These are phyloP conservation scores for Filobasidium wieringae DNA, from an alignment of 768 basidiomycete species.

Conservation along the genomic window DNA sequence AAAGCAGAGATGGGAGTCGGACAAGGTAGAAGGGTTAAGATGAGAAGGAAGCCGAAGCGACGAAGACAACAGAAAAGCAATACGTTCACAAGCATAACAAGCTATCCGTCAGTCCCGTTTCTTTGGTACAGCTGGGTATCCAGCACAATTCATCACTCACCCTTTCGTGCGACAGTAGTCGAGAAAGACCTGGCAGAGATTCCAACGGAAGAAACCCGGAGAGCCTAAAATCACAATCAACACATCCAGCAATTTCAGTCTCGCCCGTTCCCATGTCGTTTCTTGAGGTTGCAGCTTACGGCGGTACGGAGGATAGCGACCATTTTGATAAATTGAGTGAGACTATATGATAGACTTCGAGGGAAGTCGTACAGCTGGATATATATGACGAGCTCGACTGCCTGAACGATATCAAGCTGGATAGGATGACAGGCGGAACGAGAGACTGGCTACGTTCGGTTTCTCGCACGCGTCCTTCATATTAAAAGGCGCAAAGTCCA, in stretches of 20 bases:
- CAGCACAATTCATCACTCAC: not conserved
- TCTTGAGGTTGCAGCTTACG: not conserved
- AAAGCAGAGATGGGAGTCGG: too few species aligned
- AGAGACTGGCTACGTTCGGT: too few species aligned
- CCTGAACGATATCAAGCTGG: not conserved
- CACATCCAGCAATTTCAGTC: not conserved
- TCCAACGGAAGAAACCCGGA: not conserved
- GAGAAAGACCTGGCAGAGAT: constrained; percentile 1
- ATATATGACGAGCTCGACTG: not conserved
- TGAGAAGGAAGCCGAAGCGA: too few species aligned
- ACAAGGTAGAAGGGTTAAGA: too few species aligned
- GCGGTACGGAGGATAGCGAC: constrained; percentile 1
- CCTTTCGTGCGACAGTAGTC: not conserved
- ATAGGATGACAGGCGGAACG: too few species aligned
- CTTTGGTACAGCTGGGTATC: too few species aligned
- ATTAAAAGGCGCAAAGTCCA: too few species aligned
- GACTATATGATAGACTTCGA: not conserved
- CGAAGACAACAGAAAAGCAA: not conserved
- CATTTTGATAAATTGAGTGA: not conserved
- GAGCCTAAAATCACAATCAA: not conserved
- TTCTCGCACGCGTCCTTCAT: too few species aligned
- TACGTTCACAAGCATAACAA: too few species aligned
- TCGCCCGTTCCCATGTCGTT: not conserved
- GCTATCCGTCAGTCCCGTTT: too few species aligned
- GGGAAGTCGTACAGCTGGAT: not conserved